Base-by-base conservation (phyloP, 1,284 basidiomycete genomes). In the Ustanciosporium gigantosporum region DNA sequence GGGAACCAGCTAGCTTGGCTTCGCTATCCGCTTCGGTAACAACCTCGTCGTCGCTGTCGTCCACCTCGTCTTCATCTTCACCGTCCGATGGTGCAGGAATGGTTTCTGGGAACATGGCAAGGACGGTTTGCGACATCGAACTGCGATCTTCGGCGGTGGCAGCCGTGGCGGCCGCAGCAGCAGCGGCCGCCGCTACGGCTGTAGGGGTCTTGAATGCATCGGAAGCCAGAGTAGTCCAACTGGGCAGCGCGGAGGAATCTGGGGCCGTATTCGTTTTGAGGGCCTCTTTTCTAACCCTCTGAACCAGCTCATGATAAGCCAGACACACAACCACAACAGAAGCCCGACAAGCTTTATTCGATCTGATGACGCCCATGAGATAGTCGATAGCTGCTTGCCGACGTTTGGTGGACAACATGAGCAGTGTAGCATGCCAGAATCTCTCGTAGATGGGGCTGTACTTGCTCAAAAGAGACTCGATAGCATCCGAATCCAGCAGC, bases 381-480 rank as follows among this genome's bases (percentile, higher is more conserved):
- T 52, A 46, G 36, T 69, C 66, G 24, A 66, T 48, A 3, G 57
- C 53, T 0, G 47, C 48, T 19, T 59, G 51, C 11, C 57, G 51
- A 16, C 59, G 55, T 40, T 66, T 59, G 25, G 43, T 45, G 15
- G 50, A 53, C 16, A 51, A 32, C 13, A 59, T 25, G 49, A 66
- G 50, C 29, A 66, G 56, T 6, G 57, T 60, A 3, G 56, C 56
- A 17, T 66, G 50, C 62, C 62, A 66, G 27, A 60, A 66, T 17
- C 57, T 50, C 25, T 59, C 57, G 48, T 66, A 66, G 40, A 66
- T 60, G 14, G 62, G 56, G n/a, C 62, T 66, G 38, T 66, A 66
- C 34, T 66, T 66, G 55, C 57, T 66, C 15, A 66, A 40, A 3
- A 66, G 46, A n/a, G 56, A 45, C 31, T 66, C 62, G 38, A 66